phyloP scores from a whole-genome alignment of 345 rosid genomes.

The Laguncularia racemosa region DNA sequence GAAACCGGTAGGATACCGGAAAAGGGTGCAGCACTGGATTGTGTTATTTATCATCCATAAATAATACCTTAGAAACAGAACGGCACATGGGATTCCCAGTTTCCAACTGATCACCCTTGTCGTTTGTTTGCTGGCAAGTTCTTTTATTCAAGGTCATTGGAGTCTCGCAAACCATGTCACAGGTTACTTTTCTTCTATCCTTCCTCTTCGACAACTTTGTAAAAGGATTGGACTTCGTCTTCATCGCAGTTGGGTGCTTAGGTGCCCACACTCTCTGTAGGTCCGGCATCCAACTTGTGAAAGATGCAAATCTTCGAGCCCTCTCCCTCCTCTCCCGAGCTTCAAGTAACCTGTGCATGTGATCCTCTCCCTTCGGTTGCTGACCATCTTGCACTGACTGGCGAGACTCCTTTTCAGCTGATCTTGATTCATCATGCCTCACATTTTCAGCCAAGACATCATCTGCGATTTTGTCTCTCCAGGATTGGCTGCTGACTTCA shows the following conservation, averaged over 20 bases:
- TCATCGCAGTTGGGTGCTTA: conserved; percentile 35
- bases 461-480: conserved; percentile 29
- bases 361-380: conserved; percentile 23
- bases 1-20: too few species aligned
- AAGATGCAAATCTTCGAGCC: conserved; percentile 71
- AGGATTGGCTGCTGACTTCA: conserved; percentile 64
- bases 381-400: conserved; percentile 16
- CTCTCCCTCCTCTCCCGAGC: conserved; percentile 75
- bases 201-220: conserved; percentile 48
- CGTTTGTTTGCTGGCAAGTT: conserved; percentile 15
- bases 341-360: conserved; percentile 38
- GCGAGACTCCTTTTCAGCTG: conserved; percentile 26
- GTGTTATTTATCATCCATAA: neutral
- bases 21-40: too few species aligned
- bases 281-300: conserved; percentile 82
- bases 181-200: conserved; percentile 26
- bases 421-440: conserved; percentile 14
- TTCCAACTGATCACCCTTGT: conserved; percentile 19
- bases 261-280: conserved; percentile 93
- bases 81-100: neutral
- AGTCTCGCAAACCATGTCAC: conserved; percentile 74
- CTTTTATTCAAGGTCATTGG: conserved; percentile 50
- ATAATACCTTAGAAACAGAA: conserved; percentile 13
- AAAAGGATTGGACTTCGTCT: conserved; percentile 20
- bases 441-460: conserved; percentile 24